Evolutionary conservation across 257 asterid species (phyloP), one percentile per base, ranked within the genome.

Genomic region (Cinchona pubescens): DNA sequence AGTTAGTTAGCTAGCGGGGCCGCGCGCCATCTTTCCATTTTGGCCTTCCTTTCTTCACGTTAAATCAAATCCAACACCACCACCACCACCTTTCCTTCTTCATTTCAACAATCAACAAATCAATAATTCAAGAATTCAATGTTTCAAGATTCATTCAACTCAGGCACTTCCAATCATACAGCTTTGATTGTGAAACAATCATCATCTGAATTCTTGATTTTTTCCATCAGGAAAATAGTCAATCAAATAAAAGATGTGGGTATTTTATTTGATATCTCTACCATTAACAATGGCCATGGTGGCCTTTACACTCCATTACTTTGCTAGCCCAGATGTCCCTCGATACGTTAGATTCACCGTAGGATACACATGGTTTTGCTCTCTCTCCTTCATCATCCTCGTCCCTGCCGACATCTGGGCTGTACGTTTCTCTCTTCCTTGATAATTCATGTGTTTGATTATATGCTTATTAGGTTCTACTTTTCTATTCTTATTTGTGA

Each of bases 361-460:
- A 53, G 93, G 89, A 30, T 91, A 91, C 86, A 76, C 97, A 83
- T 91, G 97, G 95, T 91, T 91, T 80, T 91, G 89, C 73, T 87
- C 95, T 68, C 82, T 91, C 81, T 88, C 89, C 78, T 85, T 89
- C 74, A 87, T 91, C 82, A 83, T 84, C 78, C 93, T 89, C 60
- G 97, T 91, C 68, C 97, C 97, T 23, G 93, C 92, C 27, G 97
- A 91, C 76, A 89, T 91, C 78, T 91, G 97, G 97, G 79, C 90
- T 62, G 97, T 91, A 91, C 79, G 88, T 58, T 45, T 30, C 1
- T 43, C 38, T 5, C 21, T 60, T n/a, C 42, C 14, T 56, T 23
- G 0, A 23, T 58, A 9, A 32, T 64, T 5, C 30, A 5, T 8
- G 10, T 43, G 5, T 25, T 40, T 5, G 45, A 40, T n/a, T n/a